These are phyloP conservation scores for Colletotrichum liriopes DNA, from an alignment of 2,329 filamentous ascomycete genomes.

Conservation along the genomic window DNA sequence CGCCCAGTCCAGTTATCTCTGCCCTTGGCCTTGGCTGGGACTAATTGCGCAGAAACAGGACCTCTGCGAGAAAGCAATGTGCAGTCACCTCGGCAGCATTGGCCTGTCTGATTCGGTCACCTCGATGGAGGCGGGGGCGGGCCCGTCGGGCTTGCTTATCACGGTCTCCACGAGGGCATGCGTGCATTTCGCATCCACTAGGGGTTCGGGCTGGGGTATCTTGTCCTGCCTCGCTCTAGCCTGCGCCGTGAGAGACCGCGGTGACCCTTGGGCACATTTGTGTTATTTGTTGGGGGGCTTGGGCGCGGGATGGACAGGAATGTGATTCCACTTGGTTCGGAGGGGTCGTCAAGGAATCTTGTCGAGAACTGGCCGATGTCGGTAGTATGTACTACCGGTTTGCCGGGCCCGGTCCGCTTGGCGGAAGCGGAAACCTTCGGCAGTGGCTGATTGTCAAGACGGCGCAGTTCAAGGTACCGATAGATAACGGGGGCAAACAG, in stretches of 20 bases:
- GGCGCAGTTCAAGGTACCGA: background rate
- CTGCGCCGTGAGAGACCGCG: background rate
- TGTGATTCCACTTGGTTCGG: background rate
- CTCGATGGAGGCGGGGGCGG: background rate
- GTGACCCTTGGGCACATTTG: background rate
- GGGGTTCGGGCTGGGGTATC: conserved; percentile 5
- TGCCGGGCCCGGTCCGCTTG: background rate
- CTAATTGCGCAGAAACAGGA: conserved; percentile 24
- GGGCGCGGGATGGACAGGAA: background rate
- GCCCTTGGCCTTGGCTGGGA: background rate
- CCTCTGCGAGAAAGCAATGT: conserved; percentile 27
- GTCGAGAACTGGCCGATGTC: conserved; percentile 10
- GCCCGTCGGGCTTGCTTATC: conserved; percentile 25
- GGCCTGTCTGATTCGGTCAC: conserved; percentile 23
- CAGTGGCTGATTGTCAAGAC: background rate
- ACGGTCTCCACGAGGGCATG: conserved; percentile 22
- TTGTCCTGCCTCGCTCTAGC: background rate
- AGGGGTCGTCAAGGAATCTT: background rate
- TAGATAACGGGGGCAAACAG: background rate
- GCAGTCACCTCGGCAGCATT: conserved; percentile 2
- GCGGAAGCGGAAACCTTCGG: background rate
- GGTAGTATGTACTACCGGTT: conserved; percentile 8
- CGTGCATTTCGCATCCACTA: conserved; percentile 13
- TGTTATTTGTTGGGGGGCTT: background rate
- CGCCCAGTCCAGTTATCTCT: conserved; percentile 5